Evolutionary conservation across 306 rosid species (phyloP), one percentile per base, ranked within the genome.

Genomic region (Corylus avellana): DNA sequence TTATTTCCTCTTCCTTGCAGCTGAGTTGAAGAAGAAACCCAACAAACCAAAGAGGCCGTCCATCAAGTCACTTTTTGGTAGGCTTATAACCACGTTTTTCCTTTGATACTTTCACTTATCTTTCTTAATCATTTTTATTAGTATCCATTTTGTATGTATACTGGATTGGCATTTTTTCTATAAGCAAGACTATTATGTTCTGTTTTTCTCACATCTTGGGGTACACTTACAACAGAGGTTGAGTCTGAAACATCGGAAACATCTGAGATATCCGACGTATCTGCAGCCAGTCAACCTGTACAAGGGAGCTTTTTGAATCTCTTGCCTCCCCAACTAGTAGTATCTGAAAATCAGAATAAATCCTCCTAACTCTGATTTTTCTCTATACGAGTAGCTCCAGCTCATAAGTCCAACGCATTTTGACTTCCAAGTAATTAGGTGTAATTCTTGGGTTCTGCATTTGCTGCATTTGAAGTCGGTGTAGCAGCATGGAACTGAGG

Each of bases 41-140:
- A 72, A 83, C 89, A 96, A 87, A 85, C 70, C 89, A 27, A 93
- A 89, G 87, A 87, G 96, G 75, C 98, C 99, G 62, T 86, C 97
- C 57, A 72, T 96, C 57, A 96, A 93, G 80, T 74, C 98, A 39
- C 96, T 96, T 76, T 96, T 96, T 20, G 97, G 99, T 96, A 86
- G n/a, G 93, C 84, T 29, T 22, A 59, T 71, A 59, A 5, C 58
- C 77, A n/a, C 67, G 57, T 69, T 18, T 64, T 77, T 46, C 81
- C 64, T 61, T 80, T 64, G 64, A 56, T 48, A 12, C 1, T n/a
- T 71, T 29, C 9, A 20, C 16, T 44, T 67, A 54, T 77, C 4
- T 8, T 50, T 42, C 3, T 13, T 44, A 73, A 51, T 49, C 25
- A 51, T 59, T 64, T 66, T 70, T 69, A 35, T 37, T 74, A 49